Evolutionary conservation across 2,329 filamentous ascomycete genomes (phyloP).

Genomic region (Metarhizium anisopliae): DNA sequence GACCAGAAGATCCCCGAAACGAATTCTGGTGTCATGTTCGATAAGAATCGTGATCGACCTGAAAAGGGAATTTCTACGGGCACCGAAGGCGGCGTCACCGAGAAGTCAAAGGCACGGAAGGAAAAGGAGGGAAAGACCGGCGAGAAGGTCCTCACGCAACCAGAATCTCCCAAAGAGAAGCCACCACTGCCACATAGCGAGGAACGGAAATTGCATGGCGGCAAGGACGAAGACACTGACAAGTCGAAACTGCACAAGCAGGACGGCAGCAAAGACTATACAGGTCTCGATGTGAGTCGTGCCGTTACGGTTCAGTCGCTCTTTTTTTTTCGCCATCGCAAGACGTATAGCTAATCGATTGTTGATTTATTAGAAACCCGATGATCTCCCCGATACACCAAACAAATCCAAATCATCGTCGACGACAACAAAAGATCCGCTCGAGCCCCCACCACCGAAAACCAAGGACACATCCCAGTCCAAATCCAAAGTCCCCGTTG

Average conservation of each 20-base stretch:
- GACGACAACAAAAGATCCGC: slow-evolving; percentile 29
- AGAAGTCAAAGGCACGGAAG: slow-evolving; percentile 72
- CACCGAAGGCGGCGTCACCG: slow-evolving; percentile 80
- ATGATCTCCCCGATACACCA: slow-evolving; percentile 68
- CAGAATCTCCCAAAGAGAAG: slow-evolving; percentile 76
- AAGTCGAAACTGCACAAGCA: slow-evolving; percentile 34
- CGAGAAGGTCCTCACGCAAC: slow-evolving; percentile 62
- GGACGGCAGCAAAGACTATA: slow-evolving; percentile 21
- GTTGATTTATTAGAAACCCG: slow-evolving; percentile 55
- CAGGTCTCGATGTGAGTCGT: slow-evolving; percentile 25
- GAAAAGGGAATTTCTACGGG: slow-evolving; percentile 74
- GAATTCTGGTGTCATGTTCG: slow-evolving; percentile 87
- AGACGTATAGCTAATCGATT: neutral
- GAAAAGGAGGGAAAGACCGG: slow-evolving; percentile 57
- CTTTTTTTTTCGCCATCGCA: neutral
- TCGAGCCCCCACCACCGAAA: neutral
- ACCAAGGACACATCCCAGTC: slow-evolving; percentile 13
- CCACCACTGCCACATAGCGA: slow-evolving; percentile 76
- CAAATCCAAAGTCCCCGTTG: slow-evolving; percentile 18
- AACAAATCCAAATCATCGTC: slow-evolving; percentile 65
- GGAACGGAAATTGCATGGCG: slow-evolving; percentile 53
- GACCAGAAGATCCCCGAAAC: slow-evolving; percentile 53
- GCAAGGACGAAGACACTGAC: slow-evolving; percentile 31
- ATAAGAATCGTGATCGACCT: slow-evolving; percentile 64
- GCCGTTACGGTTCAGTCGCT: no score